Evolutionary conservation across 345 rosid species (phyloP).

Genomic region (Eucalyptus marginata): DNA sequence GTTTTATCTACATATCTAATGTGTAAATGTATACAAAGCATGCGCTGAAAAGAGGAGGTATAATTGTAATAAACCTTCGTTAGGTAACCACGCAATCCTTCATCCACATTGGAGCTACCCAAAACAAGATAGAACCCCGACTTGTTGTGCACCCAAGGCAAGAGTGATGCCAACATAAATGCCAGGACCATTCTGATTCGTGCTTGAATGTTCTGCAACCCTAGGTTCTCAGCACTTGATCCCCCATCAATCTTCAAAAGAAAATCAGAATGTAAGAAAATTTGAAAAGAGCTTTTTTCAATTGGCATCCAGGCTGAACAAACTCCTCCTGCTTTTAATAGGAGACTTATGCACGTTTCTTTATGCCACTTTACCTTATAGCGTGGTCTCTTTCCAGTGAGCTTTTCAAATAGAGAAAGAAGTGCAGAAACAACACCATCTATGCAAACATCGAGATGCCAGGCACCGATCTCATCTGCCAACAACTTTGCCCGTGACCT

Average conservation of each 20-base stretch:
- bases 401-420: slow-evolving; percentile 62
- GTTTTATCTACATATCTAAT: not conserved
- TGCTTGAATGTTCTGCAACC: slow-evolving; percentile 91
- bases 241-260: slow-evolving; percentile 77
- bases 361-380: slow-evolving; percentile 45
- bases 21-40: not conserved
- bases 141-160: slow-evolving; percentile 96
- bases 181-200: slow-evolving; percentile 97
- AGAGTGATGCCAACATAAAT: slow-evolving; percentile 78
- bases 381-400: slow-evolving; percentile 72
- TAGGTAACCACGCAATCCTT: slow-evolving; percentile 85
- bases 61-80: slow-evolving; percentile 49
- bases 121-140: slow-evolving; percentile 86
- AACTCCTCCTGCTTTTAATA: not conserved
- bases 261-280: not conserved
- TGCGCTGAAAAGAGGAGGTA: not conserved
- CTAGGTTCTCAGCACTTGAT: slow-evolving; percentile 76
- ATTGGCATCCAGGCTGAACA: not conserved
- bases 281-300: not conserved
- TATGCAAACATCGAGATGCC: slow-evolving; percentile 87
- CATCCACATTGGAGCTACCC: slow-evolving; percentile 95
- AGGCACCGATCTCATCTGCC: slow-evolving; percentile 84
- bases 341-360: not conserved
- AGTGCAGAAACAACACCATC: slow-evolving; percentile 79
- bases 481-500: slow-evolving; percentile 65